These are phyloP conservation scores for Jaltomata sinuosa DNA, from an alignment of 257 asterid species.

Conservation along the genomic window DNA sequence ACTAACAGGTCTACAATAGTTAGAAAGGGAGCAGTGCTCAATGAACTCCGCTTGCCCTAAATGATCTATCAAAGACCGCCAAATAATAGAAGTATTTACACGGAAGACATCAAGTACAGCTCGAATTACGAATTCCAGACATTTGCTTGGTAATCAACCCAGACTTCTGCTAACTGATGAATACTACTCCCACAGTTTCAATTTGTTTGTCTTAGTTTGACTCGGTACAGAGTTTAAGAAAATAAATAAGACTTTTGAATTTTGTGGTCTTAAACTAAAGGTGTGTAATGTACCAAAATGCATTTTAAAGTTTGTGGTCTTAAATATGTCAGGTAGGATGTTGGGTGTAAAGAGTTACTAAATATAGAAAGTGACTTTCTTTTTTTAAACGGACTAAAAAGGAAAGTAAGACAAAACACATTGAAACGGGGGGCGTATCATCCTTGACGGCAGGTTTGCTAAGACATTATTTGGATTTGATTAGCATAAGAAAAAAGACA, in stretches of 20 bases:
- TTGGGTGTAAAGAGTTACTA: too few species aligned
- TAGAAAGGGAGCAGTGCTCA: not conserved
- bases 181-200: not conserved
- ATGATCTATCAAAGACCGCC: not conserved
- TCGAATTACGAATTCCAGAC: not conserved
- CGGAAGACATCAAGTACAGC: not conserved
- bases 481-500: not conserved
- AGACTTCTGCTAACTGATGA: not conserved
- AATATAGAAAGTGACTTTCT: too few species aligned
- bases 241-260: too few species aligned
- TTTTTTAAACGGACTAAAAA: too few species aligned
- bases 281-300: too few species aligned
- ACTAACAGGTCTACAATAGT: not conserved
- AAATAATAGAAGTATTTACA: not conserved
- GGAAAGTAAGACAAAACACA: too few species aligned
- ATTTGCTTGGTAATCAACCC: not conserved
- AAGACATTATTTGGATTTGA: not conserved
- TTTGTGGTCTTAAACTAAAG: too few species aligned
- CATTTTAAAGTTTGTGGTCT: too few species aligned
- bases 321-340: too few species aligned
- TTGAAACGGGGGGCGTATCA: not conserved
- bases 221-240: too few species aligned
- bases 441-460: not conserved
- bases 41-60: not conserved
- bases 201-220: too few species aligned